A percentile compares a stretch with the other conserved stretches of the same genome.
Evolutionary conservation across 129 eudicot species (phyloP).

Genomic region (Kitagawia praeruptora): DNA sequence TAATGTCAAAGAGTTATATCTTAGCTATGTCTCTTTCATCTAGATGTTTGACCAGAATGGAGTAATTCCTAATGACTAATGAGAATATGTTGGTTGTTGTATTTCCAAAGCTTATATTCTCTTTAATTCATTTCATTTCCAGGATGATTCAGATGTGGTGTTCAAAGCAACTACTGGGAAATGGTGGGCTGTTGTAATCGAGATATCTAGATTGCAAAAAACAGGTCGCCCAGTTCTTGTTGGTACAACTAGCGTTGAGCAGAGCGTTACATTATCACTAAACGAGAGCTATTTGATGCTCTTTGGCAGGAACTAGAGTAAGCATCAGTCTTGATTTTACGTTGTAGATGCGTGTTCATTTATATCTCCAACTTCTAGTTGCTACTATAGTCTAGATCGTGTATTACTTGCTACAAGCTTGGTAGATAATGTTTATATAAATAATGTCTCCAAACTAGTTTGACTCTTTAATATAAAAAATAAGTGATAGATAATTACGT

Average conservation of each 20-base stretch:
- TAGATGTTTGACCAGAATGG: too few species aligned
- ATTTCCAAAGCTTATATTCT: too few species aligned
- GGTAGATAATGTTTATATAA: not conserved
- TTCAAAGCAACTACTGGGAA: too few species aligned
- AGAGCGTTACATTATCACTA: conserved; percentile 87
- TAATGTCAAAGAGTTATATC: too few species aligned
- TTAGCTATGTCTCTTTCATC: too few species aligned
- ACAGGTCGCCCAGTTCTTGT: conserved; percentile 98
- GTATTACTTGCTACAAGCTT: not conserved
- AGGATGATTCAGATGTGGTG: too few species aligned
- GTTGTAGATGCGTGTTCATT: not conserved
- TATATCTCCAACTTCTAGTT: not conserved
- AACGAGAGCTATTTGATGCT: conserved; percentile 90
- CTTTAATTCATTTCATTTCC: too few species aligned
- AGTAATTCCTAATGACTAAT: too few species aligned
- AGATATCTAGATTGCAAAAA: conserved; percentile 93
- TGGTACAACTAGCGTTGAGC: conserved; percentile 99
- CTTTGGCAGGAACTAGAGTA: conserved; percentile 95
- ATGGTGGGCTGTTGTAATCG: too few species aligned
- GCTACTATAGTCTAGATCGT: not conserved
- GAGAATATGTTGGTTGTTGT: too few species aligned
- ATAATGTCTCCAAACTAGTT: not conserved
- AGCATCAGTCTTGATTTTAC: conserved; percentile 15
- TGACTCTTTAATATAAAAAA: not conserved
- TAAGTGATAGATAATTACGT: not conserved